These are phyloP conservation scores for Chalara sp. DNA, from an alignment of 2,329 filamentous ascomycete genomes.

Conservation along the genomic window DNA sequence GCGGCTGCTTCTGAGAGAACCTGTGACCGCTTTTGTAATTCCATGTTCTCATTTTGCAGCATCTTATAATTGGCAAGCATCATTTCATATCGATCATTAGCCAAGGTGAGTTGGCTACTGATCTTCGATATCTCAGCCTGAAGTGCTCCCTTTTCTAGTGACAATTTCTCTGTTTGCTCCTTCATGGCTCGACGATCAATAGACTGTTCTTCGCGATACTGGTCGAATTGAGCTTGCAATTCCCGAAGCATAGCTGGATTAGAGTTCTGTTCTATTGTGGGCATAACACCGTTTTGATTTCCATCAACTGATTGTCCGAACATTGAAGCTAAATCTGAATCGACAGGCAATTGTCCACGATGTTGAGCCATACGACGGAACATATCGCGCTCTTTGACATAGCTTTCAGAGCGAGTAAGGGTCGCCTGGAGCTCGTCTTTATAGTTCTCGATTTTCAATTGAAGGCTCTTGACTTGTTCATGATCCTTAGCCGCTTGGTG, in stretches of 20 bases:
- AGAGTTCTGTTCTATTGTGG: slow-evolving; percentile 47
- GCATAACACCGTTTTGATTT: slow-evolving; percentile 43
- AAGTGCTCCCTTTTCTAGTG: slow-evolving; percentile 73
- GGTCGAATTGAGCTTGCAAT: slow-evolving; percentile 82
- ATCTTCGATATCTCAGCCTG: slow-evolving; percentile 76
- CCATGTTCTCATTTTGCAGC: slow-evolving; percentile 75
- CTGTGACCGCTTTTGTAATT: slow-evolving; percentile 78
- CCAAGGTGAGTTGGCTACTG: slow-evolving; percentile 73
- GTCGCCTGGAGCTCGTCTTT: slow-evolving; percentile 82
- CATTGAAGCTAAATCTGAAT: slow-evolving; percentile 56
- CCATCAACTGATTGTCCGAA: slow-evolving; percentile 67
- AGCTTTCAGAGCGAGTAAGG: slow-evolving; percentile 79
- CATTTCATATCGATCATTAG: slow-evolving; percentile 81
- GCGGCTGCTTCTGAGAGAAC: slow-evolving; percentile 73
- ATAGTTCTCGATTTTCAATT: slow-evolving; percentile 68
- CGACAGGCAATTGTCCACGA: slow-evolving; percentile 52
- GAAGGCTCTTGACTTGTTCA: slow-evolving; percentile 66
- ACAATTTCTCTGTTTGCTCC: slow-evolving; percentile 75
- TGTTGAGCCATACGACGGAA: slow-evolving; percentile 92
- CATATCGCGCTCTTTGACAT: slow-evolving; percentile 93
- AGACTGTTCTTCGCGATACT: slow-evolving; percentile 77
- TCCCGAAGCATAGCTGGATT: slow-evolving; percentile 75
- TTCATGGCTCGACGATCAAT: slow-evolving; percentile 77
- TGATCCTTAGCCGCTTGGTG: slow-evolving; percentile 57
- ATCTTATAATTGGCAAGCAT: slow-evolving; percentile 81